phyloP scores from a whole-genome alignment of 2,329 filamentous ascomycete species.

The Ophiostoma quercus region DNA sequence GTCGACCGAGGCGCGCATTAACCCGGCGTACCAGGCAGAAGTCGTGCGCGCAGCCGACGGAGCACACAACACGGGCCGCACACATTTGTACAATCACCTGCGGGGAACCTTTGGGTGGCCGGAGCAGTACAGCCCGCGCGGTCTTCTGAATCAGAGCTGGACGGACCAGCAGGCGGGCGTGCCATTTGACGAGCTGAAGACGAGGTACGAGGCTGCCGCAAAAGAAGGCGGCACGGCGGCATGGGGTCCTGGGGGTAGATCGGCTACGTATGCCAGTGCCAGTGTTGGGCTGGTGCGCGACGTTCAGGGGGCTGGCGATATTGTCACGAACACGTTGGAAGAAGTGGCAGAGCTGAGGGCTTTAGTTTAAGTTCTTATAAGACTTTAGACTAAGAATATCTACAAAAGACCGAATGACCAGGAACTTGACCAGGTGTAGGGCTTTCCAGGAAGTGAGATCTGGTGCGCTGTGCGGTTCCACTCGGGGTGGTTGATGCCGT shows the following conservation, averaged over 20 bases:
- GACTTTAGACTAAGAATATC: neutral
- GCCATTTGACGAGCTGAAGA: slow-evolving; percentile 41
- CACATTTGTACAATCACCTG: slow-evolving; percentile 42
- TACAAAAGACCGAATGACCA: neutral
- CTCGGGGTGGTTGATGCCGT: neutral
- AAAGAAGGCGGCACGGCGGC: slow-evolving; percentile 31
- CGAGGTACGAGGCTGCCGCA: slow-evolving; percentile 38
- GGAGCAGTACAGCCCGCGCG: slow-evolving; percentile 38
- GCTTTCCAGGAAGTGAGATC: neutral
- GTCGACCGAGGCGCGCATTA: slow-evolving; percentile 38
- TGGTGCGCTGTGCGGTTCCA: neutral
- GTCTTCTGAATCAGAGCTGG: slow-evolving; percentile 40
- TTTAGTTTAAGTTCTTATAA: neutral
- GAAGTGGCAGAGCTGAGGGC: slow-evolving; percentile 18
- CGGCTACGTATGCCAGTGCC: slow-evolving; percentile 26
- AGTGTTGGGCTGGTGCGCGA: slow-evolving; percentile 25
- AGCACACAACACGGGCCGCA: slow-evolving; percentile 38
- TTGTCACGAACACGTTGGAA: slow-evolving; percentile 14
- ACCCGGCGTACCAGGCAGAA: slow-evolving; percentile 40
- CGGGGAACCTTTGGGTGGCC: slow-evolving; percentile 43
- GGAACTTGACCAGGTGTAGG: neutral
- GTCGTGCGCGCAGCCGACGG: slow-evolving; percentile 40
- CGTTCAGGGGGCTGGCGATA: slow-evolving; percentile 19
- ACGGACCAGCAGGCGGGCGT: slow-evolving; percentile 38
- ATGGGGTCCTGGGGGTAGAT: slow-evolving; percentile 30